phyloP scores from a whole-genome alignment of 805 yeast species.

The Pichia heedii region DNA sequence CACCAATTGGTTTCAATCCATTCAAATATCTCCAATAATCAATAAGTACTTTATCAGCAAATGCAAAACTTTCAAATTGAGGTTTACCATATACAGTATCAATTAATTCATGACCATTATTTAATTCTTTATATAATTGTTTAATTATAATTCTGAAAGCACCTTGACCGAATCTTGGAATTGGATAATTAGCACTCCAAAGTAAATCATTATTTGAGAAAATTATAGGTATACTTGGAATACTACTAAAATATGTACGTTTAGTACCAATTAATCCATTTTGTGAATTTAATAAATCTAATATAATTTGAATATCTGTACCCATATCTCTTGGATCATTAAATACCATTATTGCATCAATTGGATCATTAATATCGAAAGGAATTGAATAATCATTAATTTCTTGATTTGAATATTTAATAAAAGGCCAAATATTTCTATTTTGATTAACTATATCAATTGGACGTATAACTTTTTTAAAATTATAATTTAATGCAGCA shows the following conservation, averaged over 20 bases:
- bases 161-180: slow-evolving; percentile 88
- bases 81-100: slow-evolving; percentile 76
- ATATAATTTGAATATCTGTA: slow-evolving; percentile 69
- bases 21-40: slow-evolving; percentile 34
- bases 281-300: slow-evolving; percentile 58
- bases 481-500: slow-evolving; percentile 77
- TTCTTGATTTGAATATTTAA: slow-evolving; percentile 39
- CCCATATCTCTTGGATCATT: slow-evolving; percentile 89
- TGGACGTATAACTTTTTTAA: slow-evolving; percentile 61
- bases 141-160: slow-evolving; percentile 64
- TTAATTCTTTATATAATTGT: slow-evolving; percentile 36
- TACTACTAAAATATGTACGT: slow-evolving; percentile 26
- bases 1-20: slow-evolving; percentile 1
- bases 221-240: slow-evolving; percentile 61
- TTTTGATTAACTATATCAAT: slow-evolving; percentile 56
- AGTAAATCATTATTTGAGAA: slow-evolving; percentile 77
- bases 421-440: slow-evolving; percentile 60
- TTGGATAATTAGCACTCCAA: slow-evolving; percentile 76
- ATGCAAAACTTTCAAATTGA: slow-evolving; percentile 64
- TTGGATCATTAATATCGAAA: slow-evolving; percentile 27
- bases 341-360: slow-evolving; percentile 75
- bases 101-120: slow-evolving; percentile 36
- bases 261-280: slow-evolving; percentile 59
- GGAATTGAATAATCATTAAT: slow-evolving; percentile 31
- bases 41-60: slow-evolving; percentile 62